Evolutionary conservation across 805 yeast genomes (phyloP).

Genomic region (Hermanozyma aechmeae): DNA sequence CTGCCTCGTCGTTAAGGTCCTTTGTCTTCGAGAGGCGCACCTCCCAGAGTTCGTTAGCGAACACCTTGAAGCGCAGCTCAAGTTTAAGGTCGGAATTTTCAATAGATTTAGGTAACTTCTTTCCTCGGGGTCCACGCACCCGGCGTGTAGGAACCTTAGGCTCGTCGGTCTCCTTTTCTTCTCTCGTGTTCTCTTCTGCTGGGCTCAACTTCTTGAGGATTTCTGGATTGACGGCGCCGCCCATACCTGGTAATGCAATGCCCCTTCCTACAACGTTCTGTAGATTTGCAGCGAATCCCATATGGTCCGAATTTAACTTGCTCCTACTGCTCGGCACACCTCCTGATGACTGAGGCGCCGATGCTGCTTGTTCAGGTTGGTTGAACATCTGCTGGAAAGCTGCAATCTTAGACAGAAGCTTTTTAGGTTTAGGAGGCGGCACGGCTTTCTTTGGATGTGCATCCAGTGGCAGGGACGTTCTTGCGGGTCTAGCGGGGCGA

Average conservation of each 20-base stretch:
- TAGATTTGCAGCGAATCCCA: constrained; percentile 48
- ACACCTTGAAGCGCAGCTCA: constrained; percentile 23
- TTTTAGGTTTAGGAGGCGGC: constrained; percentile 67
- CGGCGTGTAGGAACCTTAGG: neutral
- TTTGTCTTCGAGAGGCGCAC: constrained; percentile 8
- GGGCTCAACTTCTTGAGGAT: constrained; percentile 6
- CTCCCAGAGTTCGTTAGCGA: constrained; percentile 30
- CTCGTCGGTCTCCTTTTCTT: constrained; percentile 5
- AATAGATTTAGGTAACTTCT: constrained; percentile 55
- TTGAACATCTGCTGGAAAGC: constrained; percentile 74
- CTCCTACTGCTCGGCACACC: too few species aligned
- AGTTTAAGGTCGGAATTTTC: constrained; percentile 29
- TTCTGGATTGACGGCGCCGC: constrained; percentile 35
- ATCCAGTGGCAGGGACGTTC: neutral
- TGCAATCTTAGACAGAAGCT: constrained; percentile 69
- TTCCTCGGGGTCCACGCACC: constrained; percentile 56
- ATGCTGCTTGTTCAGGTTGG: constrained; percentile 13
- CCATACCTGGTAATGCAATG: constrained; percentile 45
- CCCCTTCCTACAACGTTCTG: constrained; percentile 50
- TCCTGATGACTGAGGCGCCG: too few species aligned
- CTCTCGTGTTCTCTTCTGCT: constrained; percentile 6
- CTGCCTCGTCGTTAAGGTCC: constrained; percentile 1
- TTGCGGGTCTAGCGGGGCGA: constrained; percentile 1
- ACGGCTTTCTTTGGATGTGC: constrained; percentile 11
- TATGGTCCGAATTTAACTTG: constrained; percentile 24